Conservation (phyloP, 2,329 filamentous ascomycete species). For the Aspergillus quadricinctus region DNA sequence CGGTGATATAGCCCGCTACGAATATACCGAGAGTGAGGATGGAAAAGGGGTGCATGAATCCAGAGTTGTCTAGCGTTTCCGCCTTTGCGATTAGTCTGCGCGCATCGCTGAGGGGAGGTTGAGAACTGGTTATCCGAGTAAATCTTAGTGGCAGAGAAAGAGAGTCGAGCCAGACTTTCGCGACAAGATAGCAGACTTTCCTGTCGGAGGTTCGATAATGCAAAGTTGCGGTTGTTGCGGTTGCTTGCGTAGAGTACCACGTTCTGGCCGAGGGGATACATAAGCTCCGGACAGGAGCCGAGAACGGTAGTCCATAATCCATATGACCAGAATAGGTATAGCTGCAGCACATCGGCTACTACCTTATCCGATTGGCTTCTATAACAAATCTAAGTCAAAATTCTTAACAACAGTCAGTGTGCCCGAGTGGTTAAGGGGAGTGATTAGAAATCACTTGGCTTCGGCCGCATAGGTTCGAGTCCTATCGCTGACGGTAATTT, state of each 20-base stretch:
- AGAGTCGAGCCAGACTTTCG: background rate
- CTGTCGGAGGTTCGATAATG: no score
- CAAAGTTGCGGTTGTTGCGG: background rate
- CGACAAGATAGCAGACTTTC: background rate
- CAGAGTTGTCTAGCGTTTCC: conserved; percentile 24
- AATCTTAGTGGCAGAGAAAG: background rate
- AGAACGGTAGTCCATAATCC: no score
- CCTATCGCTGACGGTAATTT: no score
- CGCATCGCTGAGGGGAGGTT: conserved; percentile 26
- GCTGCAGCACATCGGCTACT: no score
- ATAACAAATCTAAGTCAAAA: no score
- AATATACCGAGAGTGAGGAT: conserved; percentile 95
- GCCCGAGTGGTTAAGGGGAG: no score
- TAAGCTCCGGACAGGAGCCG: no score
- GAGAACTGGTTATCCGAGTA: background rate
- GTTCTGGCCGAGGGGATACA: background rate
- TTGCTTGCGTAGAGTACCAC: background rate
- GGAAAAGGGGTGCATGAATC: conserved; percentile 93
- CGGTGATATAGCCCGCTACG: conserved; percentile 98
- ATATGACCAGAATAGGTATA: no score
- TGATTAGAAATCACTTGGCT: no score
- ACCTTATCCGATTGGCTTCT: no score
- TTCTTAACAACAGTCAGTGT: no score
- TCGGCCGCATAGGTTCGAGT: no score
- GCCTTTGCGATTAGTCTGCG: conserved; percentile 18